Evolutionary conservation across 148 eudicot genomes (phyloP), one percentile per base, ranked within the genome.

Genomic region (Rhododendron simsii): DNA sequence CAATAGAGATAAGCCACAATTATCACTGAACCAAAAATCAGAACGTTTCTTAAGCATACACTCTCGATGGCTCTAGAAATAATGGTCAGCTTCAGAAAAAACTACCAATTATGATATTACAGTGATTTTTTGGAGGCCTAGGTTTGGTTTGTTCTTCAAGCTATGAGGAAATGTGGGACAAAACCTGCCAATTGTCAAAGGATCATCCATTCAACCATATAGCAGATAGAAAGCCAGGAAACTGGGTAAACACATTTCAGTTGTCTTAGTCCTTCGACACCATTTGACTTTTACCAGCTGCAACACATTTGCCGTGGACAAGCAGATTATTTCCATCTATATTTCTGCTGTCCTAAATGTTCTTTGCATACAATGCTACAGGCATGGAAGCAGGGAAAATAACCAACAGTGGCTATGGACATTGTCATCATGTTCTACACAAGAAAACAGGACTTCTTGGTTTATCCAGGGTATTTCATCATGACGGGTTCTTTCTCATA

Each of bases 371-470:
- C 33, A 48, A 48, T 44, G 6, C 30, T 37, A n/a, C 7, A 48
- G 20, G 59, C 30, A 78, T 3, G 18, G 55, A 47, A 18, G 59
- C 20, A 26, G 28, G 23, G 59, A 48, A 79, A 33, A 81, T 50
- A 33, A 81, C 63, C 53, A 15, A 51, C 44, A 14, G 28, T 26
- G 2, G 84, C 84, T 41, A 61, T n/a, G 51, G 45, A 41, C 45
- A 41, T 6, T 41, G 45, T 41, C 45, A 18, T 82, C 74, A 18
- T 47, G 74, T 37, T 82, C 37, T 35, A 6, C 61, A 80, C 20
- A 80, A 80, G 59, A 80, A 55, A 50, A 30, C 28, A 59, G 61
- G 9, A 82, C 61, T 39, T 81, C 84, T 61, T 82, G 61, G 39
- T 21, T 82, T 41, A 53, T 33, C 65, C 65, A 30, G 55, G 41